These are phyloP conservation scores for Cordyceps cicadae DNA, from an alignment of 2,329 filamentous ascomycete species.

Conservation along the genomic window DNA sequence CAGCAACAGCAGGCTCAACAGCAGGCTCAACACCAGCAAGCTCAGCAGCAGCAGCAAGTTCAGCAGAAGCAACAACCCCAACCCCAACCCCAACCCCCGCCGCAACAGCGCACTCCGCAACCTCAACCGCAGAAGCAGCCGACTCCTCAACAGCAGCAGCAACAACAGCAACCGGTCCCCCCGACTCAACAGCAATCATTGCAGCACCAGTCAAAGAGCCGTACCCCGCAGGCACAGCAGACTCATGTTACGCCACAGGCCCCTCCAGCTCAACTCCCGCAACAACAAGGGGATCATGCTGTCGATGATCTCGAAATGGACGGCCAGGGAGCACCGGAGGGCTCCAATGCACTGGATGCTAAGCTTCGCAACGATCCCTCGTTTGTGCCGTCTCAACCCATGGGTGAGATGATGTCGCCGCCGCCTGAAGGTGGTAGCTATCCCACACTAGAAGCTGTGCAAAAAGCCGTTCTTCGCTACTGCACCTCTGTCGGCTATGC, in stretches of 20 bases:
- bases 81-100: slow-evolving; percentile 20
- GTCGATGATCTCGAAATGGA: slow-evolving; percentile 47
- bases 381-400: slow-evolving; percentile 44
- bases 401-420: slow-evolving; percentile 53
- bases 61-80: slow-evolving; percentile 23
- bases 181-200: slow-evolving; percentile 5
- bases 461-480: slow-evolving; percentile 56
- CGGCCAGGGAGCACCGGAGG: slow-evolving; percentile 39
- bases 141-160: slow-evolving; percentile 19
- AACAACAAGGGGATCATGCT: slow-evolving; percentile 34
- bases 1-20: slow-evolving; percentile 24
- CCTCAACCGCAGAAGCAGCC: slow-evolving; percentile 19
- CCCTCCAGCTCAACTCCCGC: slow-evolving; percentile 28
- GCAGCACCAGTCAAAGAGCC: slow-evolving; percentile 10
- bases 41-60: slow-evolving; percentile 24
- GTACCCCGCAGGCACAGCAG: slow-evolving; percentile 5
- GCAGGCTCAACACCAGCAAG: slow-evolving; percentile 20
- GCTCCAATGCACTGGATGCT: slow-evolving; percentile 34
- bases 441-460: slow-evolving; percentile 55
- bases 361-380: slow-evolving; percentile 42
- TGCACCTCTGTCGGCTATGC: slow-evolving; percentile 60
- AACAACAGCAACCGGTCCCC: slow-evolving; percentile 21
- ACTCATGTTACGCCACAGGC: slow-evolving; percentile 18
- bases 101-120: slow-evolving; percentile 8
- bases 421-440: slow-evolving; percentile 58